Percentiles rank a stretch among this genome's conserved stretches.
Evolutionary conservation across 352 stramenopile species (phyloP).

Genomic region (Pythium monospermum): DNA sequence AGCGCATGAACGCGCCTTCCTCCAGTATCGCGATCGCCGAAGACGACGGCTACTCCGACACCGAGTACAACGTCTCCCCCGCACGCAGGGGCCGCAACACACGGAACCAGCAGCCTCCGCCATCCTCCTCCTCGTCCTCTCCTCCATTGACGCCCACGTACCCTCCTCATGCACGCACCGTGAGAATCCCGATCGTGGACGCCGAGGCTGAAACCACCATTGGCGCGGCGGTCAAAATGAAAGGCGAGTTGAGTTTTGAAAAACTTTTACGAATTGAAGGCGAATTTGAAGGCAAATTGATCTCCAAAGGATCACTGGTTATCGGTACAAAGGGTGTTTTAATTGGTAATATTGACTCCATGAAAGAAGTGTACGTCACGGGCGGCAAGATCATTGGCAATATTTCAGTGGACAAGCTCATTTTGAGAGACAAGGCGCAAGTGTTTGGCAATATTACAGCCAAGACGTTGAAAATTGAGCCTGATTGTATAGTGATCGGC

Average conservation of each 20-base stretch:
- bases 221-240: conserved; percentile 81
- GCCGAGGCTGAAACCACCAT: conserved; percentile 80
- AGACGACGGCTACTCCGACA: conserved; percentile 60
- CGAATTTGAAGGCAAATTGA: conserved; percentile 85
- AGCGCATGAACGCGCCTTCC: conserved; percentile 45
- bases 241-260: conserved; percentile 88
- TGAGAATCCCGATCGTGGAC: conserved; percentile 69
- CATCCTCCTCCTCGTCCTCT: too few relatives aligned
- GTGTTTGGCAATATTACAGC: conserved; percentile 89
- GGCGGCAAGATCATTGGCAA: conserved; percentile 86
- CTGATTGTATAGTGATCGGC: conserved; percentile 82
- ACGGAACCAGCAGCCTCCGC: conserved; percentile 37
- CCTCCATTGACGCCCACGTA: conserved; percentile 65
- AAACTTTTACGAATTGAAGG: conserved; percentile 85
- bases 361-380: conserved; percentile 86
- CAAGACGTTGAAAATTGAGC: conserved; percentile 87
- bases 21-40: conserved; percentile 34
- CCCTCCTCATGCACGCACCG: conserved; percentile 28
- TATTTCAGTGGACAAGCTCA: conserved; percentile 78
- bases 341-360: conserved; percentile 76
- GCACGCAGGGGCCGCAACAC: conserved; percentile 57
- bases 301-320: conserved; percentile 87
- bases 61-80: conserved; percentile 50
- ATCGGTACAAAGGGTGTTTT: conserved; percentile 79
- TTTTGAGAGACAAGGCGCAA: conserved; percentile 80